Evolutionary conservation across 73 alveolate species (phyloP), one percentile per base, ranked within the genome.

Genomic region (Paramecium primaurelia): DNA sequence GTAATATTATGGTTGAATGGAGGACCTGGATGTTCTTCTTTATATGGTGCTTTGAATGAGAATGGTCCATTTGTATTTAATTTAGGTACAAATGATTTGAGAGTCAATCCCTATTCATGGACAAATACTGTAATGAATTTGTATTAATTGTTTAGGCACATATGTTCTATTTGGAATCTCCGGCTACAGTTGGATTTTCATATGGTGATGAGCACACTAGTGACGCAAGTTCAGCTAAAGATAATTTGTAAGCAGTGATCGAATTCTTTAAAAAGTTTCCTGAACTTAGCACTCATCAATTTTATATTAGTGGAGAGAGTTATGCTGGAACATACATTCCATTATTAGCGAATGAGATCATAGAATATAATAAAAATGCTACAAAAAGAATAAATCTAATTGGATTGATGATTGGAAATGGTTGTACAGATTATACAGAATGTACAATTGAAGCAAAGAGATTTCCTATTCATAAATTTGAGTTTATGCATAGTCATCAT

Each of bases 1-100:
- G 85, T 97, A n/a, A 93, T 97, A 8, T 36, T 97, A 45, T 97
- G 99, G 99, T 90, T 97, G 92, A 96, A 95, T 80, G 99, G 99
- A 59, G 99, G 99, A 8, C 99, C 99, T 6, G 99, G 99, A 9
- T 97, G 99, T 87, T 97, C 99, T 22, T 90, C 98, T 3, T 38
- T 96, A 54, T 92, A 93, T 73, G 99, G 98, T 2, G 93, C 96
- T 88, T 91, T 95, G 18, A 71, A 71, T 44, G 99, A 97, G 87
- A 94, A 97, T 86, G 99, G 99, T 9, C 99, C 99, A 3, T 95
- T 84, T 89, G 75, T 59, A 68, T 49, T 88, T 4, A 42, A 68
- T 44, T 59, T 59, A 45, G 88, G 88, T 11, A 49, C 71, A 20
- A 42, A 20, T n/a, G 64, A 47, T 8, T 32, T 89, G 30, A 45